phyloP scores from a whole-genome alignment of 2,329 filamentous ascomycete genomes.

The Coniochaeta prunicola region DNA sequence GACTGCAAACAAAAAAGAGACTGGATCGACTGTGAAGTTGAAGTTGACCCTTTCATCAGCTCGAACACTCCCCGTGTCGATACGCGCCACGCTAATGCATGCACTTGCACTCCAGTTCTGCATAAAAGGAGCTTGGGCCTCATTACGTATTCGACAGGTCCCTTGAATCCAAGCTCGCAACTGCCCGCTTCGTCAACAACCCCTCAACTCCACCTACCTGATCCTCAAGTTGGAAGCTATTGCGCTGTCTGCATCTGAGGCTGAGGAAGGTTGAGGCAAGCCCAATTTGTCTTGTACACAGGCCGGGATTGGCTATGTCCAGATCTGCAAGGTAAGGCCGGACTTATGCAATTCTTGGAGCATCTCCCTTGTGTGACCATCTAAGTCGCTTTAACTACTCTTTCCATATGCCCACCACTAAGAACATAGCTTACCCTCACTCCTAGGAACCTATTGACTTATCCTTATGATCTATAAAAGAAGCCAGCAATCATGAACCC shows the following conservation, averaged over 20 bases:
- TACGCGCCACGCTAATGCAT: not conserved
- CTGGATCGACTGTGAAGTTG: not conserved
- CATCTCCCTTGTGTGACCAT: not conserved
- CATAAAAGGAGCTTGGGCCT: not conserved
- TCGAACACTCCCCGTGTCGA: not conserved
- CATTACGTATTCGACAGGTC: not conserved
- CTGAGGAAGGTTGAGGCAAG: not conserved
- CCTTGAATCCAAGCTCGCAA: too few species aligned
- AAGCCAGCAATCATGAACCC: slow-evolving; percentile 34
- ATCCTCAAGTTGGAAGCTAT: too few species aligned
- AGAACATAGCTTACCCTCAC: not conserved
- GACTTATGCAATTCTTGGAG: not conserved
- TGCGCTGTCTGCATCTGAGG: not conserved
- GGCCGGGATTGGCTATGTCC: not conserved
- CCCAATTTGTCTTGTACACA: not conserved
- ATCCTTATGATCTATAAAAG: not conserved
- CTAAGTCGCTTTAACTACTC: too few species aligned
- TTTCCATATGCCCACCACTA: too few species aligned
- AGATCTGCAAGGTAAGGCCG: too few species aligned
- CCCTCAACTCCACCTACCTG: not conserved
- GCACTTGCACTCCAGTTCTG: not conserved
- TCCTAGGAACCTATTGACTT: not conserved
- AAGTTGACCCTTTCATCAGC: not conserved
- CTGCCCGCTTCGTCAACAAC: not conserved
- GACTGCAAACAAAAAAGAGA: not conserved